Conservation (phyloP, 768 basidiomycete species). For the Naganishia randhawae region DNA sequence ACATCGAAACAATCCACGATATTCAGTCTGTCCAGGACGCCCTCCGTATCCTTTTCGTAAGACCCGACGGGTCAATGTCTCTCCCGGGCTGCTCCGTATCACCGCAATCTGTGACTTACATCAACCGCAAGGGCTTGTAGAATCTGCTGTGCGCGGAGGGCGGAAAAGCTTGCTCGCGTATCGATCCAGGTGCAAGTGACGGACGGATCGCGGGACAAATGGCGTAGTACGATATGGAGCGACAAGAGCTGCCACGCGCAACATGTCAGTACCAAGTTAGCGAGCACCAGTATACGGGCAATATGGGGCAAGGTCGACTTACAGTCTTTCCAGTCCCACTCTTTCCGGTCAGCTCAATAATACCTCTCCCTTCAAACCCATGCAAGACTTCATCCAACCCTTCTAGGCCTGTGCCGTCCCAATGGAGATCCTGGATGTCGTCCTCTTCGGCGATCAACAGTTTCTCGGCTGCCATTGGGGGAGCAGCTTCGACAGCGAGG, state of each 20-base stretch:
- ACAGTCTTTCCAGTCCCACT: conserved; percentile 16
- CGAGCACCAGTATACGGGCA: neutral
- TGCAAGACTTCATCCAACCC: conserved; percentile 22
- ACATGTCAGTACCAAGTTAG: no score
- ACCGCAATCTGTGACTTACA: neutral
- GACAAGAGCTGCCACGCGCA: conserved; percentile 48
- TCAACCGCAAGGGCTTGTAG: conserved; percentile 23
- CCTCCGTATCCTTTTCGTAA: neutral
- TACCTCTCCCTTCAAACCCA: conserved; percentile 22
- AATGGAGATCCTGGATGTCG: conserved; percentile 15
- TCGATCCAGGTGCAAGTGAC: conserved; percentile 45
- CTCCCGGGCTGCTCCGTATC: no score
- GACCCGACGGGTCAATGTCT: no score
- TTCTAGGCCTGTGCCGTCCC: conserved; percentile 25
- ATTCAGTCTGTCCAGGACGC: conserved; percentile 38
- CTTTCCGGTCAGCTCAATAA: conserved; percentile 21
- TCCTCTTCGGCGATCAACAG: conserved; percentile 8
- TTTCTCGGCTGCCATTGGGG: neutral
- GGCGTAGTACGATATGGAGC: conserved; percentile 36
- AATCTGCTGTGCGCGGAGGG: conserved; percentile 36
- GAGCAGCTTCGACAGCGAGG: conserved; percentile 7
- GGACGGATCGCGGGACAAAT: conserved; percentile 30
- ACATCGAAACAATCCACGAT: conserved; percentile 31
- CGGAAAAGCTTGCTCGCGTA: conserved; percentile 42
- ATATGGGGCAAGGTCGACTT: neutral